Conservation (phyloP, 352 stramenopile genomes). For the Phytopythium cucurbitacearum region DNA sequence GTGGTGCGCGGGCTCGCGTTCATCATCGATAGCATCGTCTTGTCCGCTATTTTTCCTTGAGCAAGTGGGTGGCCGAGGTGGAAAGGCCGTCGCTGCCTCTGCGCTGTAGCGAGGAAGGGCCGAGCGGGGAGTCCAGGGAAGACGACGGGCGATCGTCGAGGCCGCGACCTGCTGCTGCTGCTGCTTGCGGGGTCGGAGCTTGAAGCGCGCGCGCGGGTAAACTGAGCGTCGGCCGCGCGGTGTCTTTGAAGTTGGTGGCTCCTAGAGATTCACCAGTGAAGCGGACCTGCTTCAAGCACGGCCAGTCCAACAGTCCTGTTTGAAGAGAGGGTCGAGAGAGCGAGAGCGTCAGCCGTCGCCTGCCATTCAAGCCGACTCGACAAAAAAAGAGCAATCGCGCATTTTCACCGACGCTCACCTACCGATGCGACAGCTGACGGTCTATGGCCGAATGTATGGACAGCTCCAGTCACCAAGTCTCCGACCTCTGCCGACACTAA, state of each 20-base stretch:
- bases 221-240: neutral
- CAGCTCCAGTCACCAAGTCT: no score
- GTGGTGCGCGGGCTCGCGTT: constrained; percentile 23
- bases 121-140: no score
- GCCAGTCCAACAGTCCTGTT: constrained; percentile 5
- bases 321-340: constrained; percentile 13
- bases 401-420: neutral
- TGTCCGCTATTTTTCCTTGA: constrained; percentile 14
- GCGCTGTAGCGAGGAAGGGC: no score
- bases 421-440: no score
- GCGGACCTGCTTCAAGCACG: constrained; percentile 57
- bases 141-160: constrained; percentile 5
- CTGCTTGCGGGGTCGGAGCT: neutral
- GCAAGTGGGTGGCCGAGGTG: constrained; percentile 5
- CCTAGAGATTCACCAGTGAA: constrained; percentile 35
- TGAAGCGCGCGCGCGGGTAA: neutral
- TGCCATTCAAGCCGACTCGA: constrained; percentile 33
- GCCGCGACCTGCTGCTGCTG: constrained; percentile 9
- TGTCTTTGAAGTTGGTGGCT: constrained; percentile 80
- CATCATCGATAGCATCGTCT: constrained; percentile 62
- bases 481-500: no score
- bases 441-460: no score
- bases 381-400: constrained; percentile 33
- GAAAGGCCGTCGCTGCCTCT: no score
- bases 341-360: constrained; percentile 35